phyloP scores from a whole-genome alignment of 495 filamentous ascomycete genomes.

The Aspergillus olivimuriae region DNA sequence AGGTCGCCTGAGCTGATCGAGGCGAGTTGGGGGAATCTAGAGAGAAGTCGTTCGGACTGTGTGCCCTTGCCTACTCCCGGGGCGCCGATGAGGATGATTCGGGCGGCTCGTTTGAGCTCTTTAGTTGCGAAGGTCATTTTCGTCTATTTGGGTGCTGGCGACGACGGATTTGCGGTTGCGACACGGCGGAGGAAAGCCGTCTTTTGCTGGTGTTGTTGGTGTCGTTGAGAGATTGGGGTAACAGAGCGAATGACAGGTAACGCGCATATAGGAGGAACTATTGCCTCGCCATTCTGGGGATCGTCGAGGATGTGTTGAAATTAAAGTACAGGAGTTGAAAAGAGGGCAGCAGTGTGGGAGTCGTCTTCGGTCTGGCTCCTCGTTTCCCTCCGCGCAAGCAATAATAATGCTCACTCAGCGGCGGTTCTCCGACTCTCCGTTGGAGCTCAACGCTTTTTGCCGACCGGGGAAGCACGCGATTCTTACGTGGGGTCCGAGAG shows the following conservation, averaged over 20 bases:
- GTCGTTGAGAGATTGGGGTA: too few relatives aligned
- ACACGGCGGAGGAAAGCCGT: too few relatives aligned
- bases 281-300: too few relatives aligned
- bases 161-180: too few relatives aligned
- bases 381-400: too few relatives aligned
- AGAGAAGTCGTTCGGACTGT: conserved; percentile 79
- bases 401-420: neutral
- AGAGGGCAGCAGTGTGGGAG: conserved; percentile 5
- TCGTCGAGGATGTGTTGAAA: too few relatives aligned
- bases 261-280: too few relatives aligned
- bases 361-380: too few relatives aligned
- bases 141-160: too few relatives aligned
- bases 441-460: neutral
- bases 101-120: conserved; percentile 72
- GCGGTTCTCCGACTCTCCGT: neutral
- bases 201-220: too few relatives aligned
- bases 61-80: conserved; percentile 92
- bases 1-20: conserved; percentile 93
- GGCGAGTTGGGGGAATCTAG: conserved; percentile 80
- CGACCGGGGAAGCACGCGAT: conserved; percentile 16
- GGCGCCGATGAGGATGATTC: conserved; percentile 92
- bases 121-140: conserved; percentile 24
- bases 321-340: neutral
- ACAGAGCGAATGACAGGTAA: too few relatives aligned
- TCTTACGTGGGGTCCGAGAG: conserved; percentile 12